Evolutionary conservation across 2,329 filamentous ascomycete species (phyloP), one percentile per base, ranked within the genome.

Genomic region (Fusarium pseudograminearum): DNA sequence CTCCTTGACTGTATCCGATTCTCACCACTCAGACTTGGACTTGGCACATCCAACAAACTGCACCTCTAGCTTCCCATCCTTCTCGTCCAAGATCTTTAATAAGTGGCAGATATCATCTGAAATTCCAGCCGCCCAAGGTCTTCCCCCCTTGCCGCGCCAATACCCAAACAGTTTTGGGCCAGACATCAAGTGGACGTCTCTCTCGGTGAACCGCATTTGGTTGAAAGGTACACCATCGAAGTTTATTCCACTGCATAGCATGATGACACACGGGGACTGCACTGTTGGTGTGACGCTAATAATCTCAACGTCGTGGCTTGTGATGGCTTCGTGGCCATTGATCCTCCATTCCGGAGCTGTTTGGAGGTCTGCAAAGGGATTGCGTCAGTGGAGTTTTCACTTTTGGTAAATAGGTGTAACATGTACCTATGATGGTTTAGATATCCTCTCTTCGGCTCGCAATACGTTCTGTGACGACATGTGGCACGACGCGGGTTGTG

Each of bases 201-300:
- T n/a, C n/a, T 38, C n/a, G 4, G 18, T 20, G 34, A 36, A 38
- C 0, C n/a, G 5, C 11, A 12, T 20, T 6, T n/a, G 11, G 11
- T 38, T n/a, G 18, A 20, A 38, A 5, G 18, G 9, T 8, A n/a
- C 5, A 4, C 18, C 34, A 11, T 38, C 18, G 0, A n/a, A 38
- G 34, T n/a, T 9, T 11, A 38, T 11, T 12, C 18, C 34, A 38
- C 10, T 38, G 18, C 11, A 9, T 18, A 11, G 5, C 10, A 38
- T n/a, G 10, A 38, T 18, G 8, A 38, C 10, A 7, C 10, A 38
- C 0, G 10, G 9, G 2, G 10, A 38, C 3, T 38, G 18, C 0
- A 11, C 34, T 0, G 18, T 20, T 4, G 34, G 5, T 1, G 18
- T 38, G 1, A 38, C 34, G 10, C 9, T 20, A 0, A n/a, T 20